These are phyloP conservation scores for Pezicula rhizophila DNA, from an alignment of 2,329 filamentous ascomycete genomes.

Conservation along the genomic window DNA sequence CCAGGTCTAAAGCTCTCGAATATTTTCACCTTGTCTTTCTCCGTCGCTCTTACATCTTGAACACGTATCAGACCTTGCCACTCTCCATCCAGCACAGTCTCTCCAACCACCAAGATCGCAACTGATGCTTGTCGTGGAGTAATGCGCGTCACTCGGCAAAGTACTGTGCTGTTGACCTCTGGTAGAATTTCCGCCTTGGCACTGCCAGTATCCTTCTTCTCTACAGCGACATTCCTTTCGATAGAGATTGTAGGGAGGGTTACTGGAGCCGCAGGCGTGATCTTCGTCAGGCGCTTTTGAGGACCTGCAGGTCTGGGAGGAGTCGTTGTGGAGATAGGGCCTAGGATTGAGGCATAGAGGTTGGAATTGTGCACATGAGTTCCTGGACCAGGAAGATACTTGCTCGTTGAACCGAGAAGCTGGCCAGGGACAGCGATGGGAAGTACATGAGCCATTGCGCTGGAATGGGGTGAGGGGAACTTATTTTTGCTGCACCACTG, in stretches of 20 bases:
- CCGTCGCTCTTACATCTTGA: slow-evolving; percentile 89
- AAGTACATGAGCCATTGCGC: slow-evolving; percentile 16
- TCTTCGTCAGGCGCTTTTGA: slow-evolving; percentile 54
- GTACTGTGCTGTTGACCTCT: slow-evolving; percentile 71
- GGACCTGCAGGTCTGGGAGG: slow-evolving; percentile 36
- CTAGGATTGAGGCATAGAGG: slow-evolving; percentile 78
- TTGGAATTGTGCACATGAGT: slow-evolving; percentile 74
- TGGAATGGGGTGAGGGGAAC: not conserved
- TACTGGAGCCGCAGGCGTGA: slow-evolving; percentile 38
- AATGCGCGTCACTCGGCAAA: slow-evolving; percentile 81
- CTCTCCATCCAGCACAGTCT: slow-evolving; percentile 66
- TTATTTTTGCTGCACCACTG: not conserved
- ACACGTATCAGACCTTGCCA: slow-evolving; percentile 81
- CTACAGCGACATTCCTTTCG: slow-evolving; percentile 24
- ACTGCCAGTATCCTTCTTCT: slow-evolving; percentile 14
- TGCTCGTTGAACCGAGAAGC: slow-evolving; percentile 60
- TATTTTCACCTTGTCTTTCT: slow-evolving; percentile 91
- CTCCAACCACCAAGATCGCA: slow-evolving; percentile 76
- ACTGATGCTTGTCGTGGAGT: slow-evolving; percentile 80
- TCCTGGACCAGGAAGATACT: slow-evolving; percentile 70
- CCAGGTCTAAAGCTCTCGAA: slow-evolving; percentile 88
- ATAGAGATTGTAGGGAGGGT: slow-evolving; percentile 52
- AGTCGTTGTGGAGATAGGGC: slow-evolving; percentile 53
- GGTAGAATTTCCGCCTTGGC: slow-evolving; percentile 69
- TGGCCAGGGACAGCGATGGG: slow-evolving; percentile 73